Base-by-base conservation (phyloP, 164 flowering plant species). In the Vitis amurensis region DNA sequence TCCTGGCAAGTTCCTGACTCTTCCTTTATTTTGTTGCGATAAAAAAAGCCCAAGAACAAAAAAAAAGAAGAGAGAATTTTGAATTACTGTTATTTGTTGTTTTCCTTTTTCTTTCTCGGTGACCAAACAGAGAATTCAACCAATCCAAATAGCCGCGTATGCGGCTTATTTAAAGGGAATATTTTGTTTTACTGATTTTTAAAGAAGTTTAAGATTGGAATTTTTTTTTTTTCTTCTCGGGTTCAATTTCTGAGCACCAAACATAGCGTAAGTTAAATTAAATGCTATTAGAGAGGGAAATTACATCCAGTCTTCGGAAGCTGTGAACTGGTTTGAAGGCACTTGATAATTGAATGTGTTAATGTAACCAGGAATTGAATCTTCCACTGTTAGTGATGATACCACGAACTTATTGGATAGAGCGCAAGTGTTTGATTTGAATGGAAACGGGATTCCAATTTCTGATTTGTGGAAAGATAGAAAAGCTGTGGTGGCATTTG, bases 401-500 rank as follows among this genome's bases (percentile, higher is more conserved):
- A 72, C 75, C 1, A 8, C 68, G 3, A 77, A 59, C 72, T 71
- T 73, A 69, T 58, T 92, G 85, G 94, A 89, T 51, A 76, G 68
- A 1, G 93, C 85, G 55, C 55, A 82, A 65, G 94, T 95, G 63
- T 82, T 82, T 74, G 98, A 84, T 81, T 84, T 90, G 87, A 69
- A 78, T 56, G 97, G 98, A 67, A 83, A 78, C 29, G 86, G 71
- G n/a, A 65, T 91, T 80, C 80, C 84, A 1, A 79, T 95, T 59
- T 82, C 93, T 68, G 89, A 92, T 82, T 73, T 95, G 76, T 95
- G 99, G 99, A 91, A 92, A 72, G 94, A 92, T 70, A 82, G 98
- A 79, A 95, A 87, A 79, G 92, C 94, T 47, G 93, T 93, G 44
- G 84, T 92, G 63, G 99, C 99, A 37, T 95, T 92, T 78, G 94